phyloP scores from a whole-genome alignment of 164 flowering plant species.

The Brasenia schreberi region DNA sequence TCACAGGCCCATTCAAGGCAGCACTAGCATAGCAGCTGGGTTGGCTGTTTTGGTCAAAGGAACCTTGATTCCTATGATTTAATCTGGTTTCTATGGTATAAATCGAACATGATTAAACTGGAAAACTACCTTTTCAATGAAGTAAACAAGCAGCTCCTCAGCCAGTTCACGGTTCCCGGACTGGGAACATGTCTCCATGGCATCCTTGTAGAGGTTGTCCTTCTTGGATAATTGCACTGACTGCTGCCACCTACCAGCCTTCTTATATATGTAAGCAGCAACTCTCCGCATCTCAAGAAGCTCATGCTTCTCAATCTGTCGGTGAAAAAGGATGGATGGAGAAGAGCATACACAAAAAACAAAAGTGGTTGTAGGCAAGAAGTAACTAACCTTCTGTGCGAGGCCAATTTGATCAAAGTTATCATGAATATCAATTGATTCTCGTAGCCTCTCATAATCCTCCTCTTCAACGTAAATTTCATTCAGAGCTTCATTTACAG shows the following conservation, averaged over 20 bases:
- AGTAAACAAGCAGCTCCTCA: constrained; percentile 94
- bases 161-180: constrained; percentile 96
- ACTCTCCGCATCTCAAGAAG: constrained; percentile 99
- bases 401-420: constrained; percentile 96
- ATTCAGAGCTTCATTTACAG: constrained; percentile 96
- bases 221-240: constrained; percentile 96
- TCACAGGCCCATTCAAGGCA: no score
- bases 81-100: neutral
- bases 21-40: no score
- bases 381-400: constrained; percentile 73
- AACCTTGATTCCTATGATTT: neutral
- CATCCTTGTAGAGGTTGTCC: constrained; percentile 90
- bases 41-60: no score
- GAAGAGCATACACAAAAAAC: neutral
- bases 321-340: neutral
- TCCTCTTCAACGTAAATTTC: constrained; percentile 86
- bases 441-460: constrained; percentile 89
- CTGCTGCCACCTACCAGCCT: constrained; percentile 97
- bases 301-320: constrained; percentile 97
- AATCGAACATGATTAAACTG: neutral
- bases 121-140: constrained; percentile 74
- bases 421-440: constrained; percentile 91
- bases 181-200: constrained; percentile 97
- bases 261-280: constrained; percentile 95
- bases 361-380: neutral